phyloP scores from a whole-genome alignment of 108 stramenopile genomes.

The Pseudonitzschia delicatissima region DNA sequence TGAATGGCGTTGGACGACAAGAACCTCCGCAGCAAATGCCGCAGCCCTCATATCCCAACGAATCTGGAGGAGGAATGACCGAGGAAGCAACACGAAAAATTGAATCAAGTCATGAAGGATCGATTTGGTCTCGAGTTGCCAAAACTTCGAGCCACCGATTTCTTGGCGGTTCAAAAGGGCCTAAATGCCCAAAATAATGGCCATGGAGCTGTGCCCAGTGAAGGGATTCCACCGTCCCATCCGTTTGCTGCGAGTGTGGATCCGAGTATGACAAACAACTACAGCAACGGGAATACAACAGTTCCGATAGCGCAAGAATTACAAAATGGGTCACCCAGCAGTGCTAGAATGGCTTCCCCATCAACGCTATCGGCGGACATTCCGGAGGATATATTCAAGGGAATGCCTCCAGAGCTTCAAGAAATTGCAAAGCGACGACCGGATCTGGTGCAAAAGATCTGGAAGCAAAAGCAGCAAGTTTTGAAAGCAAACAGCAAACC shows the following conservation, averaged over 20 bases:
- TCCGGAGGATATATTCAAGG: conserved; percentile 26
- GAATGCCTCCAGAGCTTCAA: conserved; percentile 53
- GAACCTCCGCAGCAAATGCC: no score
- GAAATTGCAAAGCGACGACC: conserved; percentile 55
- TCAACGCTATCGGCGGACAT: background rate
- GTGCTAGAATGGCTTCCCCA: background rate
- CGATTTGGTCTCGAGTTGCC: conserved; percentile 56
- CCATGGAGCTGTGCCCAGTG: background rate
- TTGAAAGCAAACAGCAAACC: background rate
- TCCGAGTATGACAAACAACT: no score
- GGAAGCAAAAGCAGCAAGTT: conserved; percentile 19
- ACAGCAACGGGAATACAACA: background rate
- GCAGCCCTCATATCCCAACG: no score
- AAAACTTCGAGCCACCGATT: conserved; percentile 3
- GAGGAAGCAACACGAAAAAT: conserved; percentile 11
- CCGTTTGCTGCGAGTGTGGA: background rate
- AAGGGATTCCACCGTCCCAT: background rate
- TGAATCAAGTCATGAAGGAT: conserved; percentile 48
- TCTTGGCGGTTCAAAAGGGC: background rate
- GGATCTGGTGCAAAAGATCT: conserved; percentile 41
- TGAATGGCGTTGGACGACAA: background rate
- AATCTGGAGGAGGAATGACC: background rate
- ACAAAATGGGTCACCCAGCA: background rate
- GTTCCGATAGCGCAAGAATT: background rate
- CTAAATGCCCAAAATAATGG: background rate